Base-by-base conservation (phyloP, 805 yeast genomes). In the Nakazawaea laoshanensis region DNA sequence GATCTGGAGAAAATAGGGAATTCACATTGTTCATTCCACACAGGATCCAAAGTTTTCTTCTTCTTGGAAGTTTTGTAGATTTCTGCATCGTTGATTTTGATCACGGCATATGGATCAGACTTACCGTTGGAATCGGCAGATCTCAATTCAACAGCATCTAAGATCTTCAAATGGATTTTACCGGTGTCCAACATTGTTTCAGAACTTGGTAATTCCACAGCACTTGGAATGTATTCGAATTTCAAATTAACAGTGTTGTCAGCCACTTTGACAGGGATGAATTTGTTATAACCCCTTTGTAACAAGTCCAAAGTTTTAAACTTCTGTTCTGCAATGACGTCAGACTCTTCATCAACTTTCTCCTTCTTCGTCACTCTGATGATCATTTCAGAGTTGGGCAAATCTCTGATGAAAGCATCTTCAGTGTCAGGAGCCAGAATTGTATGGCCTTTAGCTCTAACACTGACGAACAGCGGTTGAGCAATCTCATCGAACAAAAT, bases 171-270 rank as follows among this genome's bases (percentile, higher is more conserved):
- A 27, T 66, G 61, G 31, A 82, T 50, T 9, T 59, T 42, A 46
- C 94, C 94, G 16, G 85, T 80, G 49, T 83, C 89, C 38, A 63
- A 48, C 38, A 80, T 65, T 4, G 80, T 65, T 45, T 82, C 92
- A 15, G 68, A 55, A 9, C 70, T 65, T 18, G 76, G 70, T 36
- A 78, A 52, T 36, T 64, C 61, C 22, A 64, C 60, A 1, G 69
- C 59, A 4, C 80, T 53, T 23, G 94, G 92, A 38, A 68, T 58
- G 46, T 65, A 82, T 43, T 77, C 77, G 35, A 77, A 58, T 50
- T 70, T 70, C 8, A 78, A 49, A 19, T 48, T 52, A 19, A 81
- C 23, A 2, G 50, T 42, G 35, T 67, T 61, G 33, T 44, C 47
- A 26, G 62, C 61, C 20, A 79, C 44, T 2, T 53, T 53, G 18